Base-by-base conservation (phyloP, 257 asterid species). In the Primulina eburnea region DNA sequence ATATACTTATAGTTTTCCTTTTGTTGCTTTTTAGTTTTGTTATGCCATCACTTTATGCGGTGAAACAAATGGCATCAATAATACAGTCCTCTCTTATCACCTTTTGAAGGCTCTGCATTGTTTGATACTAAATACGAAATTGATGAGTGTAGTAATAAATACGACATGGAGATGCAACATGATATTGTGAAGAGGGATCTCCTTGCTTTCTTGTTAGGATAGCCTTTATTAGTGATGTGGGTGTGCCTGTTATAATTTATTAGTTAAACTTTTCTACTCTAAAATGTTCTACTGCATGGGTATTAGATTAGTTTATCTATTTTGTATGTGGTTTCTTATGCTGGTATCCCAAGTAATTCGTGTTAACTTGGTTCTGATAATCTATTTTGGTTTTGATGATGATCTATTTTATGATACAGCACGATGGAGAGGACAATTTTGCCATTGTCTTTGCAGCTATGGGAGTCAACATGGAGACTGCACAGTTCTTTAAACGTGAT, bases 381-480 rank as follows among this genome's bases (percentile, higher is more conserved):
- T 75, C 53, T 67, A 58, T 59, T 35, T 32, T 50, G 69, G 21
- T 35, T 72, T 33, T 75, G 57, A 67, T 74, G 60, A 58, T 74
- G 60, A 58, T 70, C 59, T 78, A 71, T 67, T 73, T 56, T 65
- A 24, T 71, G 38, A 59, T 43, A 43, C 83, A 89, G 92, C 88
- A 67, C 33, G 85, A 80, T 12, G 96, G 75, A 81, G 96, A 88
- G 58, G 95, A 89, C 85, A 89, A 90, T 69, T 90, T 90, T 84
- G 97, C 97, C 71, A 90, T 90, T 72, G 97, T 90, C 77, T 90
- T 90, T 87, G 97, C 97, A 33, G 97, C 97, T 68, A 90, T 90
- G 97, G 97, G 97, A 81, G 96, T 90, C 64, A 89, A 90, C 86
- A 89, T 90, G 97, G 96, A 90, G 83, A 89, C 97, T 6, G 95